Base-by-base conservation (phyloP, 225 moss, liverwort and hornwort genomes). In the Ulota crispa region DNA sequence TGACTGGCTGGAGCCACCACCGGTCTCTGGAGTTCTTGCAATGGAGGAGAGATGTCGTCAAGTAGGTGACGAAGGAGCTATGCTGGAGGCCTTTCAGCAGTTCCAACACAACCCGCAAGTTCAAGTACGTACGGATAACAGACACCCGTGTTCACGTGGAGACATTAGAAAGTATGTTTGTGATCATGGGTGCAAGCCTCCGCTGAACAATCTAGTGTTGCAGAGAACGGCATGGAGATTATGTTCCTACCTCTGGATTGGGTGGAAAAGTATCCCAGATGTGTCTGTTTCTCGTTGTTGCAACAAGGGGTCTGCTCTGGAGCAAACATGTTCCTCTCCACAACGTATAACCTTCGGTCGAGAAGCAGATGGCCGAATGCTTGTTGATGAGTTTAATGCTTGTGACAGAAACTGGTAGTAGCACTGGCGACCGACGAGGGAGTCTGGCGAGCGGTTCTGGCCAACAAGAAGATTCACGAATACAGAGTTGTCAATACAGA, bases 1-100 rank as follows among this genome's bases (percentile, higher is more conserved):
- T 52, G 95, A 95, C 78, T 98, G 97, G 97, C 78, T 93, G 83
- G 97, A 98, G 81, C 97, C 97, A 16, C 91, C 97, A 59, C 81
- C 82, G 13, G 71, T 88, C 53, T 31, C 54, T 31, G 86, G 71
- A 72, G 56, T 24, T 78, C 20, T 76, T 83, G 75, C 41, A 52
- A 21, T 14, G 87, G 84, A 75, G 74, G 83, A 86, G 20, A 54
- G 66, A 18, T 31, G 34, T 55, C 75, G 57, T 53, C 83, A 68
- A 70, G 64, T 70, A 34, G 86, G 88, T 70, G 92, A 79, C 31
- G 87, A 86, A 78, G 89, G 79, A 64, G 80, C 87, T 45, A 93
- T 93, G 57, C 78, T 87, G 9, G 95, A 95, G 75, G 95, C 94
- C 1, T 93, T 98, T 83, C 92, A 92, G 41, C 91, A 89, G 60